phyloP scores from a whole-genome alignment of 1,284 basidiomycete genomes.

The Mrakiaceae sp. region DNA sequence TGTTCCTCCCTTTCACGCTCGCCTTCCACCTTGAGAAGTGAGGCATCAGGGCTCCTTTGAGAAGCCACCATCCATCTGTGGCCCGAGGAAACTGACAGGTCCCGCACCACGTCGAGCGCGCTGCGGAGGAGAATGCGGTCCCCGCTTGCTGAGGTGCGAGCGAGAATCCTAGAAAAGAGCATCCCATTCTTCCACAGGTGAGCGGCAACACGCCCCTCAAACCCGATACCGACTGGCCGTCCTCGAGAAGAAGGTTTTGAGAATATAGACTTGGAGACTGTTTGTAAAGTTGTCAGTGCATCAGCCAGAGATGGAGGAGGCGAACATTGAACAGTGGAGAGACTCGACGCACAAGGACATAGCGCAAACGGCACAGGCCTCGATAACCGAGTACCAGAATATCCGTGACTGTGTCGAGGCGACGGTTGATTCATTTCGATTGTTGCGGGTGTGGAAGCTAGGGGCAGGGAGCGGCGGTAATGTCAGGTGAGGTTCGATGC shows the following conservation, averaged over 20 bases:
- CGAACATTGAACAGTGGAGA: neutral
- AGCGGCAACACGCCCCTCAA: neutral
- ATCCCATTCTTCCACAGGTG: too few species aligned
- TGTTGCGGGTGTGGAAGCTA: conserved; percentile 32
- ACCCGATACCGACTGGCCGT: conserved; percentile 34
- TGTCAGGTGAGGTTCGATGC: conserved; percentile 21
- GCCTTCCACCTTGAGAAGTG: too few species aligned
- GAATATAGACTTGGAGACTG: conserved; percentile 74
- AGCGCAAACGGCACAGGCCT: conserved; percentile 59
- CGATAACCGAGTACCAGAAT: conserved; percentile 79
- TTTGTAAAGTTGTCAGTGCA: neutral
- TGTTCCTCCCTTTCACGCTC: too few species aligned
- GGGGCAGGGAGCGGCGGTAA: neutral
- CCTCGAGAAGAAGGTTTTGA: conserved; percentile 86
- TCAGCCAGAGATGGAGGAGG: neutral
- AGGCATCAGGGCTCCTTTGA: too few species aligned
- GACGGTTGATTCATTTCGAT: conserved; percentile 29
- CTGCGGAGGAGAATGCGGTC: too few species aligned
- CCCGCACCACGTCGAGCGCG: too few species aligned
- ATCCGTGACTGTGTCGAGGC: conserved; percentile 40
- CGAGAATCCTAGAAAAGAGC: too few species aligned
- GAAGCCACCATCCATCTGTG: too few species aligned
- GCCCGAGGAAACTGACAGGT: too few species aligned
- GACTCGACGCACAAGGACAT: conserved; percentile 48
- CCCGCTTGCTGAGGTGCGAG: too few species aligned